Conservation (phyloP, 2,329 filamentous ascomycete species). For the Monilinia vaccinii-corymbosi region DNA sequence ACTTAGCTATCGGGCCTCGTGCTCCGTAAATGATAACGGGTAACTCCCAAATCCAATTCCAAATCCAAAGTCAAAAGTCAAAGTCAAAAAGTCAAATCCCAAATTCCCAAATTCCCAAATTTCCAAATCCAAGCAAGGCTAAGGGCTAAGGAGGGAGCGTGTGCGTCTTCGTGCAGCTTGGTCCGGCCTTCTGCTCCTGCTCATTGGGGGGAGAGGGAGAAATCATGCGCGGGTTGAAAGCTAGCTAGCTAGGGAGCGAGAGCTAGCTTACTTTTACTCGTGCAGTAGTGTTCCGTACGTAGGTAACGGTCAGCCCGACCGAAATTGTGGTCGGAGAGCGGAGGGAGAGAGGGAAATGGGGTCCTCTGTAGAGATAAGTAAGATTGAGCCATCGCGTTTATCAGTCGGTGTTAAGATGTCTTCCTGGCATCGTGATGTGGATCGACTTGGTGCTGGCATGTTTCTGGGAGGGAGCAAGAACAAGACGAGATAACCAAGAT, state of each 20-base stretch:
- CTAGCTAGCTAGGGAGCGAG: background rate
- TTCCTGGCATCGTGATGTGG: background rate
- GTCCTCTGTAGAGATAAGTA: no score
- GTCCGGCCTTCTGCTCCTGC: no score
- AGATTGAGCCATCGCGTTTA: background rate
- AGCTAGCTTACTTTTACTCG: background rate
- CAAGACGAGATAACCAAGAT: background rate
- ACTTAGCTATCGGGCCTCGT: background rate
- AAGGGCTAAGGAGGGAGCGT: background rate
- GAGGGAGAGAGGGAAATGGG: no score
- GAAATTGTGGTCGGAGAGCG: no score
- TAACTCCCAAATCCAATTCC: background rate
- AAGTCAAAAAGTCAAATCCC: no score
- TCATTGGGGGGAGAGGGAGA: background rate
- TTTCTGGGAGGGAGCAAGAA: no score
- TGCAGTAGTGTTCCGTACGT: no score
- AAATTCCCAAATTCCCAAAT: no score
- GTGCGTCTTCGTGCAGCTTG: no score
- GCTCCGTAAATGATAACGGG: conserved; percentile 3
- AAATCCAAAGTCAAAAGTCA: background rate
- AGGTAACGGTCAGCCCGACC: no score
- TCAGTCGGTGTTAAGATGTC: background rate
- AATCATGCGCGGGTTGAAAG: background rate
- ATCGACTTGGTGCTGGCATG: background rate
- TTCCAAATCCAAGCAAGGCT: background rate